Evolutionary conservation across 805 yeast genomes (phyloP), one percentile per base, ranked within the genome.

Genomic region (Kuraishia piskuri): DNA sequence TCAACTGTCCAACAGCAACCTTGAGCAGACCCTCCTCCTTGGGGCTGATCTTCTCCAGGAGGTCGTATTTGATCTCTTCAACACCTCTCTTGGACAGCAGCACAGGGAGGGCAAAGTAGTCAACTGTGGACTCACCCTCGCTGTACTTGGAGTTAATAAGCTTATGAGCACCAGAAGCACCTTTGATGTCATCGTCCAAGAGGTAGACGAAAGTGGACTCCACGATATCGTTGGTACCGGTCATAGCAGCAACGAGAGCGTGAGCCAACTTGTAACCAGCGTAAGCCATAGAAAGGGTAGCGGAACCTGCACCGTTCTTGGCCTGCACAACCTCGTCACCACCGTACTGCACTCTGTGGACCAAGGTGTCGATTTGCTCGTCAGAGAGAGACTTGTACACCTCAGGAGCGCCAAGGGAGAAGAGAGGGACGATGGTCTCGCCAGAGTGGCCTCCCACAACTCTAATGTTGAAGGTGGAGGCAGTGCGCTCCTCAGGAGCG

Each of bases 391-490:
- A 56, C 51, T 47, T 53, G 58, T 59, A 59, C 52, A 55, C 59
- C 56, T 59, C 58, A 9, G 65, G 72, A 53, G 64, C 66, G 63
- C 63, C 64, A 22, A 66, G 62, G 44, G 90, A 79, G 67, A 85
- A 80, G 60, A 90, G 76, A 53, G 97, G 97, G 46, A 90, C 94
- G 65, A 90, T 90, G 50, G 97, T 90, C 66, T 86, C 92, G 59
- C 97, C 97, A 31, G 96, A 88, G 76, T 90, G 97, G 52, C 97
- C 97, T 57, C 97, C 97, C 60, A 90, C 75, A 52, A 91, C 96
- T 21, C 90, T 84, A 53, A 89, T 74, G 60, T 77, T 78, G 58
- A 73, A 77, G 59, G 78, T 73, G 51, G 88, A 76, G 57, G 81
- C 75, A 57, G 73, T 71, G 22, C 60, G 25, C 53, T 59, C 63